Base-by-base conservation (phyloP, 2,329 filamentous ascomycete genomes). In the Aschersonia sp. region DNA sequence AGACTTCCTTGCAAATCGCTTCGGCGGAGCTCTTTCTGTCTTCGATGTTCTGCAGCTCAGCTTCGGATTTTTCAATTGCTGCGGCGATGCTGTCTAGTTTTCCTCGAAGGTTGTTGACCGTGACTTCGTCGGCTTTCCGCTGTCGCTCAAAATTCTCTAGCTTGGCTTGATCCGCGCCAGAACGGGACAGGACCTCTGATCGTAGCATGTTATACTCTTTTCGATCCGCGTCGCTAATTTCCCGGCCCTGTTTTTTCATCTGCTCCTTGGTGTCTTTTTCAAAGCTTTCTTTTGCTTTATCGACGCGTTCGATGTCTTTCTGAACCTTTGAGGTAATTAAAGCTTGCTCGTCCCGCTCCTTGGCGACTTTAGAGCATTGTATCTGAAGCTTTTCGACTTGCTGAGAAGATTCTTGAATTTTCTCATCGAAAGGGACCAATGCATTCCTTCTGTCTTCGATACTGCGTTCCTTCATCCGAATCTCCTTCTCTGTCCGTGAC, bases 371-470 rank as follows among this genome's bases (percentile, higher is more conserved):
- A 4, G 78, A 73, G 44, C 88, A 81, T 49, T 85, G 79, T 40
- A 73, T 75, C 50, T 81, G 75, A 49, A 85, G 77, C 51, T 74
- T 78, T 46, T 81, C 78, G 39, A 87, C 72, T 52, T 89, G 83
- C 52, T 78, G 76, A 11, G 72, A 79, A 6, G 84, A 85, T 52
- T 94, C 82, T 45, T 81, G 76, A 40, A 98, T 84, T 68, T 97
- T 97, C 63, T 96, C 88, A 46, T 95, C 83, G 50, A 97, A 80
- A 0, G 92, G 92, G 6, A 97, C 80, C 5, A 98, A 75, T 37
- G 79, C 81, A 59, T 88, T 94, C 56, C 89, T 81, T 55, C 85
- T 83, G 50, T 92, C 85, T 57, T 96, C 87, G 29, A 96, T 83
- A 42, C 85, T 83, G 59, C 84, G 87, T 62, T 94, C 87, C 63